Evolutionary conservation across 371 early-diverging fungal species (phyloP), one percentile per base, ranked within the genome.

Genomic region (Mucor lusitanicus): DNA sequence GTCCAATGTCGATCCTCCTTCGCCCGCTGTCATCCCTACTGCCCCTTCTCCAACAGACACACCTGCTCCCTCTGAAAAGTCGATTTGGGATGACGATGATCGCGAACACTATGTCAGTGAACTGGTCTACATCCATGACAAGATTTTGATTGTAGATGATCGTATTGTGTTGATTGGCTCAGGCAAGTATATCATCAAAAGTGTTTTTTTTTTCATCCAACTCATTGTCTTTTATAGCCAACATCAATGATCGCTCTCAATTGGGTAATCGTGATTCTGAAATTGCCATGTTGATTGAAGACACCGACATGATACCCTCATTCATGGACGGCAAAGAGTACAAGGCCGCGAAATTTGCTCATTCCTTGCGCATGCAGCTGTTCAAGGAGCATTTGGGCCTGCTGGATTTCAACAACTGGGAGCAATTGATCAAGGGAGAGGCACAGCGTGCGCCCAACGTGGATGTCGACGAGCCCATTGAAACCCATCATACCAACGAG

Each of bases 61-160:
- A 6, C 19, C 25, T 59, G 17, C 19, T 59, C 12, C 23, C 27
- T 39, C 56, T 42, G 57, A 64, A 32, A 57, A 64, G 6, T 59
- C 53, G 7, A 61, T 67, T 17, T 54, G 61, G 67, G 65, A 72
- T 17, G 65, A 56, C 2, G 80, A 80, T 71, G 79, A 75, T 55
- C 64, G 77, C 17, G 73, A 76, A 32, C 71, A 79, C 61, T 86
- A 87, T 74, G 91, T 93, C 0, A 91, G 91, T 7, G 96, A 97
- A 73, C 85, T 92, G 57, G 77, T 96, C 37, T 97, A 97, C 73
- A 88, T 97, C 55, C 98, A 97, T 78, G 90, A 91, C 71, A 97
- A 97, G 71, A 68, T 96, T 39, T 87, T 97, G 89, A 95, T 97
- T 70, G 90, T 94, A 2, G 98, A 97, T 76, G 96, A 95, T 67